These are phyloP conservation scores for Ganoderma sinense DNA, from an alignment of 1,284 basidiomycete species.

Conservation along the genomic window DNA sequence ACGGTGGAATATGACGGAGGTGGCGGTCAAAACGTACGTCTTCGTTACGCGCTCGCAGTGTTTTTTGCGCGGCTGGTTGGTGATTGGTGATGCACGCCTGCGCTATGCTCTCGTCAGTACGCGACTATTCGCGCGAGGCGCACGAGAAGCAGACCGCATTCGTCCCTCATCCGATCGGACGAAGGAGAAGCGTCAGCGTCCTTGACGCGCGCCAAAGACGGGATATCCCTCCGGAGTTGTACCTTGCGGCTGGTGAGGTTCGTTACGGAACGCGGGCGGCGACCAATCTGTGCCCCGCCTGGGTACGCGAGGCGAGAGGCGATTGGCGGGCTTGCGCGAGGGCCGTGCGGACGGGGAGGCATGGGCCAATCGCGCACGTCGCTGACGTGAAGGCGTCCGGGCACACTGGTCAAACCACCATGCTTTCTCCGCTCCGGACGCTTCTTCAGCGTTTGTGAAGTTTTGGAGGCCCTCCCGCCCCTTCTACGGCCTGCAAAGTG, in stretches of 20 bases:
- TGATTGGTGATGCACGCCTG: not conserved
- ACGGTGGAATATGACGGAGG: not conserved
- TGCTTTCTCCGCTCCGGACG: not conserved
- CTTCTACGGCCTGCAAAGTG: not conserved
- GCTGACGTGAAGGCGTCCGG: constrained; percentile 6
- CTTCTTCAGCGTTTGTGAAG: constrained; percentile 6
- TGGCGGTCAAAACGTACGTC: constrained; percentile 11
- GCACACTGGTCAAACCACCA: not conserved
- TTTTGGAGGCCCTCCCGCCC: not conserved
- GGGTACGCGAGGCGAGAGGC: not conserved
- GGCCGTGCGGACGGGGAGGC: not conserved
- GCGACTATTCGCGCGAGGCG: constrained; percentile 8
- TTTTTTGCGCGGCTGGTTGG: not conserved
- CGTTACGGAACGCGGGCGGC: constrained; percentile 5
- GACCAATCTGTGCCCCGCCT: constrained; percentile 3
- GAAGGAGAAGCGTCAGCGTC: constrained; percentile 3
- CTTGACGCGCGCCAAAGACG: not conserved
- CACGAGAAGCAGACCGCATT: not conserved
- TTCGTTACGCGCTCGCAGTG: constrained; percentile 10
- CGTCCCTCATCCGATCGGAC: constrained; percentile 20
- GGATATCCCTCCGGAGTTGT: not conserved
- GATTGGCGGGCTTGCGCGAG: not conserved
- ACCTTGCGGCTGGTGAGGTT: not conserved
- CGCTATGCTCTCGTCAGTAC: not conserved
- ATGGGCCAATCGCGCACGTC: not conserved